Evolutionary conservation across 495 filamentous ascomycete genomes (phyloP), one percentile per base, ranked within the genome.

Genomic region (Penicillium canariense): DNA sequence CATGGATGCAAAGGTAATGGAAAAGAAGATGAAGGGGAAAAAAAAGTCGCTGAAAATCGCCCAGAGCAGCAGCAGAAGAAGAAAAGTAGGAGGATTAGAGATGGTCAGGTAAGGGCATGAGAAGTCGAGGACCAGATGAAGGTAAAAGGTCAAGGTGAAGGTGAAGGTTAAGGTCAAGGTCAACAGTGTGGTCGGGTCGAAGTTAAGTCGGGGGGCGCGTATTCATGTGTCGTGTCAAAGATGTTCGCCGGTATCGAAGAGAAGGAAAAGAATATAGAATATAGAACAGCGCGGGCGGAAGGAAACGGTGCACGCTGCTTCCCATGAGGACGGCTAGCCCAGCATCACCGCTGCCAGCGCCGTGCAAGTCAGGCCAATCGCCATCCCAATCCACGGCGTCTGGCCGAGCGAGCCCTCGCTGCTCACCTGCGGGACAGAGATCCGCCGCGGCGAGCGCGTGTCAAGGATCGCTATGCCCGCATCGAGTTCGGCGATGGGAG

Each of bases 321-420:
- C 17, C 22, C 6, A 32, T 32, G 30, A 32, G 12, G 39, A 9
- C 3, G 28, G 25, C 35, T 52, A 77, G 27, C 75, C 75, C 48
- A 78, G 59, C 72, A 76, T 77, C 25, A 76, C 71, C 9, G 75
- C 75, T 11, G 75, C 69, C 26, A 77, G 48, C 8, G 73, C 70
- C 27, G 75, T 78, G 44, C 68, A 77, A 20, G 72, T 74, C 46
- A 78, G 46, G 23, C 75, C 75, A 45, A 78, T 74, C 14, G 71
- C 75, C 74, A 77, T 77, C 22, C 75, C 75, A 46, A 76, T 75
- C 75, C 75, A 78, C 27, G 75, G 75, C 0, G 75, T 72, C 52
- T 78, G 73, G 20, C 75, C 75, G 0, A 78, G 61, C 9, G 68
- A 71, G 25, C 75, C 75, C 54, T 78, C 75, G 51, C 72, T 78